Evolutionary conservation across 345 rosid genomes (phyloP).

Genomic region (Adansonia digitata): DNA sequence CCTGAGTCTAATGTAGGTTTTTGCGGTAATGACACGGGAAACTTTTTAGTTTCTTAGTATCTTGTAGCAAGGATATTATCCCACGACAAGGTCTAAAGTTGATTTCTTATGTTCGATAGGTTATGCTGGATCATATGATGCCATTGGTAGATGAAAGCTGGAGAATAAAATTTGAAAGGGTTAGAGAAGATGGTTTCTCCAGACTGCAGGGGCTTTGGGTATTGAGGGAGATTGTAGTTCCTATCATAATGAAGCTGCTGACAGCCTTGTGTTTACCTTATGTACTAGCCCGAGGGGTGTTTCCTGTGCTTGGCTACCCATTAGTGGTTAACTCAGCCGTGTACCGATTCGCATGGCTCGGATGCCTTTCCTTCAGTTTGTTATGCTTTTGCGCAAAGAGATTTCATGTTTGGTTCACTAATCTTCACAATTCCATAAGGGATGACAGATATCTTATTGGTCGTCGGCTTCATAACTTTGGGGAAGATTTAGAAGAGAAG

Average conservation of each 20-base stretch:
- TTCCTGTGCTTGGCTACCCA: slow-evolving; percentile 91
- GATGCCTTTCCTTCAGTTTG: slow-evolving; percentile 74
- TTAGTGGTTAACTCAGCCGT: slow-evolving; percentile 91
- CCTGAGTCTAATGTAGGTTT: too few species aligned
- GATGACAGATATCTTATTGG: slow-evolving; percentile 96
- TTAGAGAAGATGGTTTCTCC: slow-evolving; percentile 95
- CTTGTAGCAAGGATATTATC: background rate
- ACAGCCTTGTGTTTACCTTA: slow-evolving; percentile 93
- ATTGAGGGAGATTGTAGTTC: slow-evolving; percentile 81
- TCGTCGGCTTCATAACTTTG: slow-evolving; percentile 84
- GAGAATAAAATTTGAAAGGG: slow-evolving; percentile 91
- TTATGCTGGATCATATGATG: slow-evolving; percentile 97
- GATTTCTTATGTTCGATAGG: slow-evolving; percentile 39
- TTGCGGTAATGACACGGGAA: background rate
- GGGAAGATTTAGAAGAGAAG: slow-evolving; percentile 47
- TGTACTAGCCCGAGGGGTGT: slow-evolving; percentile 88
- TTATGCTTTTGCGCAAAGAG: slow-evolving; percentile 81
- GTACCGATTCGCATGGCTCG: slow-evolving; percentile 94
- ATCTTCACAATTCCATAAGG: slow-evolving; percentile 96
- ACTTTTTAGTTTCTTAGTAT: background rate
- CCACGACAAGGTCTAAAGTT: background rate
- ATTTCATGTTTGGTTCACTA: slow-evolving; percentile 92
- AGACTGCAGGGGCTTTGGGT: slow-evolving; percentile 93
- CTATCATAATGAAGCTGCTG: slow-evolving; percentile 87
- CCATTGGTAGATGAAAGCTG: slow-evolving; percentile 92